Base-by-base conservation (phyloP, 164 flowering plant species). In the Stephania japonica region DNA sequence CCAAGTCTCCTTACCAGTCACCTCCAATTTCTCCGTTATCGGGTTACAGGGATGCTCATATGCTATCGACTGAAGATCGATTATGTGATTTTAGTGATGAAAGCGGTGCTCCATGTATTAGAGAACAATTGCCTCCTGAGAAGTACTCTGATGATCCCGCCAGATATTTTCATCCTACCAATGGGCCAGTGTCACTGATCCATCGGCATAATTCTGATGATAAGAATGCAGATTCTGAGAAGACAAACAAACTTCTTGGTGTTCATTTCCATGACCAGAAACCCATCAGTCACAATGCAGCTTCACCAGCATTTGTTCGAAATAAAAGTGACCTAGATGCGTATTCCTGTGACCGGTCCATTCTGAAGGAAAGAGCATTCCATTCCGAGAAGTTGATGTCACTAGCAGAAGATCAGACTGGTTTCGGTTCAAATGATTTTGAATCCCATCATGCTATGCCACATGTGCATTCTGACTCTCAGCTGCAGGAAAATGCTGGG, bases 401-500 rank as follows among this genome's bases (percentile, higher is more conserved):
- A 71, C 83, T 73, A 69, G 72, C 68, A 32, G 83, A 80, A 49
- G 82, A 80, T 73, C 75, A 25, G 23, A 18, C 42, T 43, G 73
- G 73, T 21, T 53, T 71, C 24, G 84, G 73, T 67, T 81, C 82
- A 19, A 72, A 63, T 72, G 86, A 82, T 67, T 82, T 50, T 49
- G 76, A 56, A 64, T 73, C 75, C 70, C 75, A 77, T 56, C 81
- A 68, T 73, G 84, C 83, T 44, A 80, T 89, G 73, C 69, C 80
- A 24, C 91, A 88, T 75, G 87, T 84, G 50, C 77, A 80, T 75
- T 86, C 95, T 42, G 97, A 88, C 75, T 84, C 98, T n/a, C 76
- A 71, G 70, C 83, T 80, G 73, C 83, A 75, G 65, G 83, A 80
- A 38, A 76, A 72, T 42, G 74, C 68, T 38, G 72, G 66, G 9